Evolutionary conservation across 768 basidiomycete genomes (phyloP).

Genomic region (button mushroom (Agaricus bisporus)): DNA sequence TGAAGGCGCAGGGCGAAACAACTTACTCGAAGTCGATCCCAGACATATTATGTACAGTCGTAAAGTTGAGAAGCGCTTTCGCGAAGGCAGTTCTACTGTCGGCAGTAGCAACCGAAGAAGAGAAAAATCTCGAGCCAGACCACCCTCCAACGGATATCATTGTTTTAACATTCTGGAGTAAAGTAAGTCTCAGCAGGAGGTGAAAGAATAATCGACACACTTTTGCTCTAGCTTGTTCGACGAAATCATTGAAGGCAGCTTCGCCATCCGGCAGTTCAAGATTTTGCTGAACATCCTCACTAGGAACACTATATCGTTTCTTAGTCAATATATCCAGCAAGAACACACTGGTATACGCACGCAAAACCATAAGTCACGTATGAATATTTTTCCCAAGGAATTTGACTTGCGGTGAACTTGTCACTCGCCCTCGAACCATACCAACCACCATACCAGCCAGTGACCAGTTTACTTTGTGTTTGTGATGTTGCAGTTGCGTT

Average conservation of each 20-base stretch:
- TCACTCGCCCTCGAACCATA: constrained; percentile 26
- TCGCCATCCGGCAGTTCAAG: constrained; percentile 38
- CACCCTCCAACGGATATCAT: constrained; percentile 66
- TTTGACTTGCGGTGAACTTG: constrained; percentile 37
- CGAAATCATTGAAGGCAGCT: constrained; percentile 48
- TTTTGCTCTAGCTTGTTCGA: constrained; percentile 36
- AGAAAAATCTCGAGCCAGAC: constrained; percentile 60
- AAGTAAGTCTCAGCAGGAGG: neutral
- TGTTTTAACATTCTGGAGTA: constrained; percentile 46
- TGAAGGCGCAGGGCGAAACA: neutral
- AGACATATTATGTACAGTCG: constrained; percentile 44
- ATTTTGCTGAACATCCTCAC: constrained; percentile 20
- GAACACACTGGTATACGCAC: constrained; percentile 31
- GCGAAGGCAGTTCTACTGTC: constrained; percentile 59
- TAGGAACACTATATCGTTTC: constrained; percentile 3
- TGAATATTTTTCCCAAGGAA: constrained; percentile 66
- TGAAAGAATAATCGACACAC: constrained; percentile 20
- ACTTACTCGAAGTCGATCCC: constrained; percentile 52
- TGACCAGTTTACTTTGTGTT: constrained; percentile 23
- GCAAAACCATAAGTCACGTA: constrained; percentile 67
- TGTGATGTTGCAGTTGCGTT: neutral
- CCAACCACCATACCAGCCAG: constrained; percentile 68
- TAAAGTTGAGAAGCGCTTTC: constrained; percentile 47
- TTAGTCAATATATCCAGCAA: neutral
- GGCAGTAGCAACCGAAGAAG: constrained; percentile 49